Base-by-base conservation (phyloP, 768 basidiomycete species). In the Gloeopeniophorella convolvens region DNA sequence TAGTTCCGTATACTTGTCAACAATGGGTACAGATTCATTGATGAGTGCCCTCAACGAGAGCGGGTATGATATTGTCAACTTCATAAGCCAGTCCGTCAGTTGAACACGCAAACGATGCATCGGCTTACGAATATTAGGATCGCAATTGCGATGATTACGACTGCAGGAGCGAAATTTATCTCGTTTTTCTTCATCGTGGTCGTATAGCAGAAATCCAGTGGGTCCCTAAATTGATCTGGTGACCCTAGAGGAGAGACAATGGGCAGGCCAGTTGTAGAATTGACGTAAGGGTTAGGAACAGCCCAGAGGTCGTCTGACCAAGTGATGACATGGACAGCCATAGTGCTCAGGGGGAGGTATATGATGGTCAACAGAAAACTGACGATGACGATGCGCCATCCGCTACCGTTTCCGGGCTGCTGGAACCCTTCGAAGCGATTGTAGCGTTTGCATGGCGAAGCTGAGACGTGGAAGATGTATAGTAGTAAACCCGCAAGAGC, bases 241-340 rank as follows among this genome's bases (percentile, higher is more conserved):
- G 82, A 76, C 0, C 84, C 84, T 13, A 85, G 63, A 2, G 78
- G 74, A 1, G 72, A 61, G 0, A 80, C 57, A 1, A 61, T 54
- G 1, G 82, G 79, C 2, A 78, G 75, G 21, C 66, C 70, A 1
- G 71, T 60, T 1, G 79, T 79, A 3, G 76, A 71, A 59, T 82
- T 82, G 39, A 66, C 65, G 58, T 86, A 86, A 3, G 84, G 83
- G 61, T 86, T 86, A 0, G 76, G 65, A 23, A 86, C 77, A 5
- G 74, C 72, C 85, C 84, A 89, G 16, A 85, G 74, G 66, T 89
- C 88, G 40, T 80, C 72, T 0, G 83, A 84, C 85, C 84, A 89
- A 2, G 85, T 76, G 13, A 89, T 67, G 26, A 85, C 85, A 57
- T 85, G 85, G 15, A 89, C 69, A 1, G 84, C 78, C 72, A 90